Evolutionary conservation across 768 basidiomycete genomes (phyloP).

Genomic region (Kwoniella botswanensis): DNA sequence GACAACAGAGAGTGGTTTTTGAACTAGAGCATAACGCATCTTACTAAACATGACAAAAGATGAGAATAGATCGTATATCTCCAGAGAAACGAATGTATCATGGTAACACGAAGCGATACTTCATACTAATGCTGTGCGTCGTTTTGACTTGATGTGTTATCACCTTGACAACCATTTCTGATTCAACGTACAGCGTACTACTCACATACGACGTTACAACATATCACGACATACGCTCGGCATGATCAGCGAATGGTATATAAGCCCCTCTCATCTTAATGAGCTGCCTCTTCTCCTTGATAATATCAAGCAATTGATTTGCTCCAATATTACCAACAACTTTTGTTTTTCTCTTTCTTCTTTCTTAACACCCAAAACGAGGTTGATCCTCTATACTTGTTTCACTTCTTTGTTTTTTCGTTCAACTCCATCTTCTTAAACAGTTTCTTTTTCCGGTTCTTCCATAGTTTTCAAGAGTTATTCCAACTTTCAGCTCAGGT

Average conservation of each 20-base stretch:
- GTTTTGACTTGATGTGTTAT: background rate
- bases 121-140: no score
- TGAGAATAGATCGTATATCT: background rate
- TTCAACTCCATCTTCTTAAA: background rate
- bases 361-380: background rate
- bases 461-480: no score
- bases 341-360: background rate
- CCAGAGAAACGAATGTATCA: background rate
- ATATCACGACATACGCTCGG: background rate
- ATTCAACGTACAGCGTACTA: background rate
- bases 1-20: no score
- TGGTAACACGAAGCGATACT: background rate
- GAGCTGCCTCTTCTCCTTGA: background rate
- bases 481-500: no score
- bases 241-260: background rate
- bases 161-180: slow-evolving; percentile 1
- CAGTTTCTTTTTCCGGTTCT: no score
- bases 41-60: background rate
- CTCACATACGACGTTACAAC: background rate
- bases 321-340: background rate
- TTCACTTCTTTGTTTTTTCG: background rate
- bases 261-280: background rate
- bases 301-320: slow-evolving; percentile 18
- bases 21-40: no score
- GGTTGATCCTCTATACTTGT: slow-evolving; percentile 14